Evolutionary conservation across 257 asterid genomes (phyloP).

Genomic region (Solanum chilense): DNA sequence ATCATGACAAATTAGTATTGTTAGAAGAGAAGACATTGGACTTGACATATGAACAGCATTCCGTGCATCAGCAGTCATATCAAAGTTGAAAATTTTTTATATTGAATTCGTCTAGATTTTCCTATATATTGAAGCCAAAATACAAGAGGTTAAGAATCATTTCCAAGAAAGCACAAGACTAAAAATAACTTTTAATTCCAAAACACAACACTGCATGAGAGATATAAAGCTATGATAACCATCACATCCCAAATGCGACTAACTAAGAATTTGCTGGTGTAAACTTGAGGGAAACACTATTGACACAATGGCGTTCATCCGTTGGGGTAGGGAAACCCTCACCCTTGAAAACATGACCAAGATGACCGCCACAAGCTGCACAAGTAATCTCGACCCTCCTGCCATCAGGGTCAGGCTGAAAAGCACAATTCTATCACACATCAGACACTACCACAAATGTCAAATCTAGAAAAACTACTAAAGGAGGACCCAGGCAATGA

Average conservation of each 20-base stretch:
- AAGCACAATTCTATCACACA: not conserved
- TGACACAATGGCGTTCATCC: constrained; percentile 91
- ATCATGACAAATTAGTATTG: too few species aligned
- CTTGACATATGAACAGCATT: not conserved
- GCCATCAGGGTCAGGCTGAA: constrained; percentile 82
- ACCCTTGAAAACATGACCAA: constrained; percentile 90
- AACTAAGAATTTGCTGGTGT: constrained; percentile 31
- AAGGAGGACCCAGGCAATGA: not conserved
- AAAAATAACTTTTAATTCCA: not conserved
- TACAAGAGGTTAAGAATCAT: not conserved
- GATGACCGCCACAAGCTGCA: constrained; percentile 98
- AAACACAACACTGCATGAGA: not conserved
- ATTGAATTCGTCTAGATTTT: not conserved
- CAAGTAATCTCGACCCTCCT: constrained; percentile 75
- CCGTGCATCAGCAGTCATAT: not conserved
- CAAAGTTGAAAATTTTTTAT: not conserved
- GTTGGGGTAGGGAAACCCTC: constrained; percentile 81
- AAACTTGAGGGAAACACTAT: constrained; percentile 74
- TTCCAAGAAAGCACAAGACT: not conserved
- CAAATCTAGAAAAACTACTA: not conserved
- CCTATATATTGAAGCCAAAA: not conserved
- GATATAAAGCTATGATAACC: not conserved
- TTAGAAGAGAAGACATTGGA: constrained; percentile 1
- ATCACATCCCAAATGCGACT: not conserved
- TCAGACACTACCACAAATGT: not conserved